These are phyloP conservation scores for Fremontodendron californicum DNA, from an alignment of 345 rosid genomes.

Conservation along the genomic window DNA sequence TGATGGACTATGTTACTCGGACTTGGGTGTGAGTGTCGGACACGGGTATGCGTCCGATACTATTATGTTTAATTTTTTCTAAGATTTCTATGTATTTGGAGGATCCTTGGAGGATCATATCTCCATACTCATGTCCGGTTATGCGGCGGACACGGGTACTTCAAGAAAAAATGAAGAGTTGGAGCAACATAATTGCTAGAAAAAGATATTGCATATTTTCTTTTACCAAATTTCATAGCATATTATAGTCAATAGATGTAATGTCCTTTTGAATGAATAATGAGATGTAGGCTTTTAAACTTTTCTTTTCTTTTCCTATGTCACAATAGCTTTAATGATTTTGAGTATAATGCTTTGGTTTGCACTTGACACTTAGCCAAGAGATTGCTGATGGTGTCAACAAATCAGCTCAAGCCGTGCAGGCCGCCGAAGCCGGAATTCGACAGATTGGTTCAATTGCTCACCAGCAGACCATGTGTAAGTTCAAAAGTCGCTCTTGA, in stretches of 20 bases:
- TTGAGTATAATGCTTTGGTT: not conserved
- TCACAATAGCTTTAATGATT: not conserved
- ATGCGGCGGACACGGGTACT: too few relatives aligned
- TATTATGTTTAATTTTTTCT: too few relatives aligned
- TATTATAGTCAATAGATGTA: not conserved
- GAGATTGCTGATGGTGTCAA: conserved; percentile 81
- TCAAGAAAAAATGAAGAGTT: too few relatives aligned
- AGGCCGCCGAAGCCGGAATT: conserved; percentile 88
- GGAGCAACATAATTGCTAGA: too few relatives aligned
- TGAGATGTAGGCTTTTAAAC: not conserved
- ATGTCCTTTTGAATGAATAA: not conserved
- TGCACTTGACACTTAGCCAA: conserved; percentile 46
- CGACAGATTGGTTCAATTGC: conserved; percentile 74
- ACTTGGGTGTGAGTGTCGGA: too few relatives aligned
- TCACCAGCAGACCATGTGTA: conserved; percentile 78
- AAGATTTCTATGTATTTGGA: too few relatives aligned
- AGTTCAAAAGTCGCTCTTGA: conserved; percentile 15
- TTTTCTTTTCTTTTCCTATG: not conserved
- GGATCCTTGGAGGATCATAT: too few relatives aligned
- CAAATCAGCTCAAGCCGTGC: conserved; percentile 87
- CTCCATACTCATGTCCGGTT: too few relatives aligned
- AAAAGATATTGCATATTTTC: not conserved
- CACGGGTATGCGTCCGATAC: too few relatives aligned
- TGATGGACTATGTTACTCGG: too few relatives aligned
- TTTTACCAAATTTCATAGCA: not conserved